A percentile compares a stretch with the other conserved stretches of the same genome.
Conservation (phyloP, 2,329 filamentous ascomycete species). For the Karstenula rhodostoma region DNA sequence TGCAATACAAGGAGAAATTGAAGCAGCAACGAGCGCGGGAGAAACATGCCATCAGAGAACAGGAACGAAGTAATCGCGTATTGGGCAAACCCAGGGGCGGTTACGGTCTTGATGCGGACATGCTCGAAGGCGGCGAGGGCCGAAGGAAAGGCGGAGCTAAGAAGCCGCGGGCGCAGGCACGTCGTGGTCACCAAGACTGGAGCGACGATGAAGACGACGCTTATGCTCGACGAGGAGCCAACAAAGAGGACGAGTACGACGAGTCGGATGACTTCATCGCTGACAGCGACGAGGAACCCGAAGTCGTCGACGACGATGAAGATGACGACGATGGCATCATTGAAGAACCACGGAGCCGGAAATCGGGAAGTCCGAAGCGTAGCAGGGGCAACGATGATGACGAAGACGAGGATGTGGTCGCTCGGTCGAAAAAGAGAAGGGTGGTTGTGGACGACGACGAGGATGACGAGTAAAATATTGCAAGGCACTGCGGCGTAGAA, state of each 20-base stretch:
- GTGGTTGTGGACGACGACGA: conserved; percentile 60
- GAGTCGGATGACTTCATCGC: conserved; percentile 82
- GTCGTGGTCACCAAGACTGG: conserved; percentile 54
- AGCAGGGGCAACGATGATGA: conserved; percentile 46
- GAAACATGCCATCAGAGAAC: conserved; percentile 70
- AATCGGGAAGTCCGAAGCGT: conserved; percentile 50
- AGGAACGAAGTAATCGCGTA: conserved; percentile 62
- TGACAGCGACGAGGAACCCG: conserved; percentile 75
- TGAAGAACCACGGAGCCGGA: conserved; percentile 42
- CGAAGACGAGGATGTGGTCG: conserved; percentile 45
- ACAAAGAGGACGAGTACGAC: conserved; percentile 78
- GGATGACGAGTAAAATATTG: conserved; percentile 42
- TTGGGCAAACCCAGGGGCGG: conserved; percentile 62
- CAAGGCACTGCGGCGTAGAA: background rate
- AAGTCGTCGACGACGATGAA: conserved; percentile 67
- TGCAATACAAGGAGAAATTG: conserved; percentile 76
- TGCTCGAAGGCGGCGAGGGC: conserved; percentile 68
- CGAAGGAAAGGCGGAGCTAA: conserved; percentile 35
- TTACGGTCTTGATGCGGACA: conserved; percentile 65
- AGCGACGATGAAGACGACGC: conserved; percentile 84
- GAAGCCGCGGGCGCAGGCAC: conserved; percentile 47
- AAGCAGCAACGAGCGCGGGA: conserved; percentile 70
- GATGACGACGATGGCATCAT: conserved; percentile 58
- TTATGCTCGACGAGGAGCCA: conserved; percentile 61
- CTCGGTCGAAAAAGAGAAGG: conserved; percentile 51